phyloP scores from a whole-genome alignment of 345 rosid species.

The Euphorbia peplus region DNA sequence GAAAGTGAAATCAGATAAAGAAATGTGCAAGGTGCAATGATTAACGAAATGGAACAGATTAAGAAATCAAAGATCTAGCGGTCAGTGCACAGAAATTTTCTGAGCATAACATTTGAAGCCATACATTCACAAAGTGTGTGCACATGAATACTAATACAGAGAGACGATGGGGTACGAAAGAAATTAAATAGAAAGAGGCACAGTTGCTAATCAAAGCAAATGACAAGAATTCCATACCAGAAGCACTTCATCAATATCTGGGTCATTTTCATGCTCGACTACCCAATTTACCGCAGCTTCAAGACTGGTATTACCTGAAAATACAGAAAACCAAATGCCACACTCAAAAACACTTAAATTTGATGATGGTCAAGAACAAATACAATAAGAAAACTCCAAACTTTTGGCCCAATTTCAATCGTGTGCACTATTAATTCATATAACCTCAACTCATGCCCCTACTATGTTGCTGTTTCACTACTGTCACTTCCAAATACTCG shows the following conservation, averaged over 20 bases:
- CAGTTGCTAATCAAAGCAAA: not conserved
- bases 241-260: slow-evolving; percentile 86
- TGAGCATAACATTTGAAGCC: not conserved
- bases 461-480: not conserved
- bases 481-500: not conserved
- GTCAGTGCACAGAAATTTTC: not conserved
- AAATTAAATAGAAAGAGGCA: not conserved
- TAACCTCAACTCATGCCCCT: not conserved
- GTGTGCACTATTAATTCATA: not conserved
- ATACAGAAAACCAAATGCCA: slow-evolving; percentile 16
- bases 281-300: slow-evolving; percentile 98
- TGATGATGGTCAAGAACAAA: not conserved
- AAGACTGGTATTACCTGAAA: slow-evolving; percentile 68
- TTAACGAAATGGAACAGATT: not conserved
- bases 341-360: not conserved
- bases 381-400: not conserved
- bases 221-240: slow-evolving; percentile 48
- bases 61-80: not conserved
- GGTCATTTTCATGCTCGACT: slow-evolving; percentile 92
- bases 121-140: not conserved
- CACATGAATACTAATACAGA: not conserved
- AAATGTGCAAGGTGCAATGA: not conserved
- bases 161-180: too few species aligned
- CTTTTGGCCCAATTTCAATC: not conserved
- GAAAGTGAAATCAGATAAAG: slow-evolving; percentile 5